These are phyloP conservation scores for Eucalyptus sp. DNA, from an alignment of 345 rosid genomes.

Conservation along the genomic window DNA sequence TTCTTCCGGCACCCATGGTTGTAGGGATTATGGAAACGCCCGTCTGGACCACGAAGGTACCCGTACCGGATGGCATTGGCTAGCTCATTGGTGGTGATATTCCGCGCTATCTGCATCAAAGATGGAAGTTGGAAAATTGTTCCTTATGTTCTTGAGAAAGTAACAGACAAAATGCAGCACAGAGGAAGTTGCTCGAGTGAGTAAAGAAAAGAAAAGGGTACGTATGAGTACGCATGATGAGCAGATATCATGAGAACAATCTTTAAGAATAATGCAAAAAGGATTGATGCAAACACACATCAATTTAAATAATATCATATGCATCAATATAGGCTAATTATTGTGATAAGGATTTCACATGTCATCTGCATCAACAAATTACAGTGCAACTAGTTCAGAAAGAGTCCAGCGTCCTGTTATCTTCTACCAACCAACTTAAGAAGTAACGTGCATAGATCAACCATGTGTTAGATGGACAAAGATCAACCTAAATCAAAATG, in stretches of 20 bases:
- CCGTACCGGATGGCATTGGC: constrained; percentile 63
- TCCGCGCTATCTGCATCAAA: constrained; percentile 64
- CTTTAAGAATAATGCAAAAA: background rate
- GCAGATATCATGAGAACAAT: background rate
- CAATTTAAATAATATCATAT: background rate
- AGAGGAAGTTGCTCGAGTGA: background rate
- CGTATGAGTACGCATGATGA: background rate
- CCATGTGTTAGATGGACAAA: background rate
- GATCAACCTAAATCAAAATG: background rate
- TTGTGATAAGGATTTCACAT: background rate
- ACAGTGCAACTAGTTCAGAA: background rate
- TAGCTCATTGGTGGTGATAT: constrained; percentile 82
- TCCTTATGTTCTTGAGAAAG: background rate
- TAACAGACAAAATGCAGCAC: background rate
- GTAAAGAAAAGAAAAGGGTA: background rate
- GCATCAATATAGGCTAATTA: background rate
- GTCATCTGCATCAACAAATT: background rate
- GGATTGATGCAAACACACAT: background rate
- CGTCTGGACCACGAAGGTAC: constrained; percentile 70
- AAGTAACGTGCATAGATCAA: background rate
- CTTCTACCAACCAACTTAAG: background rate
- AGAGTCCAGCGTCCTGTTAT: background rate
- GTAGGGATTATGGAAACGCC: constrained; percentile 82
- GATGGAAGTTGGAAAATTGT: background rate
- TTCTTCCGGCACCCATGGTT: constrained; percentile 87